Evolutionary conservation across 164 flowering plant species (phyloP), one percentile per base, ranked within the genome.

Genomic region (Piper betle): DNA sequence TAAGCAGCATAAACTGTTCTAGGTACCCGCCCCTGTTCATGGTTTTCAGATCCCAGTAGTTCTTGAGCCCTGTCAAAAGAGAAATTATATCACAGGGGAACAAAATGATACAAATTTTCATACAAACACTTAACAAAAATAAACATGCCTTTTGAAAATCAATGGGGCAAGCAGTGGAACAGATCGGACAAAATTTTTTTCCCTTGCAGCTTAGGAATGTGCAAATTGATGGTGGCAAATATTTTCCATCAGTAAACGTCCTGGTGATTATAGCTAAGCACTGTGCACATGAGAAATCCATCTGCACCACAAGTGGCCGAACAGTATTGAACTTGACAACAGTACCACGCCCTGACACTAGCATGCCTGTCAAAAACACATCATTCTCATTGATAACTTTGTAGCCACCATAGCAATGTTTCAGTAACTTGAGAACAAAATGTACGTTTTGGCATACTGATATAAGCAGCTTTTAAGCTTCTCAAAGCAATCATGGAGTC

Each of bases 21-120:
- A 69, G 99, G 97, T 53, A 94, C 95, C 57, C 97, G 80, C 41
- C 99, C 99, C 75, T 91, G 95, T 73, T 91, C 96, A 71, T 91
- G 89, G 73, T 85, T 77, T 71, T 91, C 95, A 53, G 82, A 72
- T 62, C 80, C 84, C 61, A 74, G 76, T 55, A 85, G 75, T 77
- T 94, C 99, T 74, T 94, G 99, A 65, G 88, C 25, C 72, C 97
- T 92, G 66, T 69, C 39, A 56, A 6, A 55, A 55, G 6, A 59
- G 50, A 46, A 46, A 46, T 46, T 2, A 10, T 15, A 46, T 46
- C 10, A 10, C 15, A 10, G 50, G 7, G 50, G 7, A 46, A 46
- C 11, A 46, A 46, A 15, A 46, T 25, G 33, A 46, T 10, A 15
- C 50, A 46, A 10, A 15, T 42, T 46, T 46, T 46, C 15, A 46